These are phyloP conservation scores for Globisporangium parvum DNA, from an alignment of 352 stramenopile genomes.

Conservation along the genomic window DNA sequence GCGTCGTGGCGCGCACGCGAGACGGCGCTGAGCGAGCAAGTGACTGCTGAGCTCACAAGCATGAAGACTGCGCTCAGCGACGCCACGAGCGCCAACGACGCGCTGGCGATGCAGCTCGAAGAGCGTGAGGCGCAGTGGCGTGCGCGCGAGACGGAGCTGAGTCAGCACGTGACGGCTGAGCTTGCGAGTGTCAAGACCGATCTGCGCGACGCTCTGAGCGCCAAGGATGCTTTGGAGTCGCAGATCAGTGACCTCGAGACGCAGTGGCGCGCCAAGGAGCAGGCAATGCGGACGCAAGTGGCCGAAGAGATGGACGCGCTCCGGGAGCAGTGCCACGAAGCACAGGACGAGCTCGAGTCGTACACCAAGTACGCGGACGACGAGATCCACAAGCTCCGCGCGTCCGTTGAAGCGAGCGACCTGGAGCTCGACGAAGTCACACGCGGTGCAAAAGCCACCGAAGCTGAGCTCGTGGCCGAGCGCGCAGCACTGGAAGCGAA, in stretches of 20 bases:
- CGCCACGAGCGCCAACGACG: conserved; percentile 22
- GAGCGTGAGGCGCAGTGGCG: conserved; percentile 23
- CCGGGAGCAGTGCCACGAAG: conserved; percentile 34
- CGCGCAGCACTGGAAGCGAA: conserved; percentile 18
- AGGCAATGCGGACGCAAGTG: conserved; percentile 23
- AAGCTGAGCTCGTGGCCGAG: conserved; percentile 24
- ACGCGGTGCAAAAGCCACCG: conserved; percentile 4
- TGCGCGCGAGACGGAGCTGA: conserved; percentile 6
- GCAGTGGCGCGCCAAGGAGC: conserved; percentile 28
- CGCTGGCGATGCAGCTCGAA: conserved; percentile 21
- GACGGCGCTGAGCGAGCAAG: conserved; percentile 12
- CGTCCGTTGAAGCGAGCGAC: conserved; percentile 30
- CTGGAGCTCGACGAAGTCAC: conserved; percentile 20
- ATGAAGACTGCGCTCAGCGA: conserved; percentile 18
- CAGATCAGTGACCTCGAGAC: conserved; percentile 20
- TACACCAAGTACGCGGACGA: conserved; percentile 45
- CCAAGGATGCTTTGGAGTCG: conserved; percentile 28
- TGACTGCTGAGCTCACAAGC: conserved; percentile 11
- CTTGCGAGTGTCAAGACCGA: conserved; percentile 13
- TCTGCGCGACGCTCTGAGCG: conserved; percentile 14
- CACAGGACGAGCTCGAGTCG: conserved; percentile 41
- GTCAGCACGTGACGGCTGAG: conserved; percentile 16
- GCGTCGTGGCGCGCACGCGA: conserved; percentile 6
- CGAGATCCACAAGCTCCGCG: conserved; percentile 43
- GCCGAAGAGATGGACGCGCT: conserved; percentile 30